A percentile compares a stretch with the other conserved stretches of the same genome.
Conservation (phyloP, 345 rosid genomes). For the Linum trigynum region DNA sequence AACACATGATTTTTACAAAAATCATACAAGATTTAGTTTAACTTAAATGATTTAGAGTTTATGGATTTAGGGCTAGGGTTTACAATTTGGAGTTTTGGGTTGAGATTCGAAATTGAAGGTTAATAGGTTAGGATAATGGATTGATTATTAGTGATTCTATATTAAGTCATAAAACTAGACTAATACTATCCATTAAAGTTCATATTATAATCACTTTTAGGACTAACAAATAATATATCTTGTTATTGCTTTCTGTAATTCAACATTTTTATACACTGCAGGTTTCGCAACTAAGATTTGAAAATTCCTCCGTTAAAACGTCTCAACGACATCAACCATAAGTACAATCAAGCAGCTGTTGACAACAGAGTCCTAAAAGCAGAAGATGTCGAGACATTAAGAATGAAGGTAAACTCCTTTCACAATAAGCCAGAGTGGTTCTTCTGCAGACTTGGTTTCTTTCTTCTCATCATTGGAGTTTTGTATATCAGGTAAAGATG, state of each 20-base stretch:
- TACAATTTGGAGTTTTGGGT: too few species aligned
- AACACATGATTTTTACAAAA: too few species aligned
- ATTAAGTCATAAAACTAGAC: too few species aligned
- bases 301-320: slow-evolving; percentile 24
- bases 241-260: not conserved
- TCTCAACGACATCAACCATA: slow-evolving; percentile 17
- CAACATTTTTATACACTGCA: not conserved
- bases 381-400: slow-evolving; percentile 18
- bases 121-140: too few species aligned
- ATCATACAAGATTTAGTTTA: too few species aligned
- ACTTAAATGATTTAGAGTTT: too few species aligned
- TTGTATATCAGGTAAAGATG: slow-evolving; percentile 22
- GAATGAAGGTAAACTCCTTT: slow-evolving; percentile 17
- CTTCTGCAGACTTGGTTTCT: not conserved
- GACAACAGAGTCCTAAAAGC: slow-evolving; percentile 28
- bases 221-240: not conserved
- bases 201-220: too few species aligned
- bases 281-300: slow-evolving; percentile 22
- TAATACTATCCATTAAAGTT: too few species aligned
- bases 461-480: not conserved
- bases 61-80: too few species aligned
- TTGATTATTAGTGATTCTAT: too few species aligned
- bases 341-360: slow-evolving; percentile 24
- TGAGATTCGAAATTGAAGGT: too few species aligned
- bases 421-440: not conserved